phyloP scores from a whole-genome alignment of 768 basidiomycete genomes.

The Lentinus tigrinus region DNA sequence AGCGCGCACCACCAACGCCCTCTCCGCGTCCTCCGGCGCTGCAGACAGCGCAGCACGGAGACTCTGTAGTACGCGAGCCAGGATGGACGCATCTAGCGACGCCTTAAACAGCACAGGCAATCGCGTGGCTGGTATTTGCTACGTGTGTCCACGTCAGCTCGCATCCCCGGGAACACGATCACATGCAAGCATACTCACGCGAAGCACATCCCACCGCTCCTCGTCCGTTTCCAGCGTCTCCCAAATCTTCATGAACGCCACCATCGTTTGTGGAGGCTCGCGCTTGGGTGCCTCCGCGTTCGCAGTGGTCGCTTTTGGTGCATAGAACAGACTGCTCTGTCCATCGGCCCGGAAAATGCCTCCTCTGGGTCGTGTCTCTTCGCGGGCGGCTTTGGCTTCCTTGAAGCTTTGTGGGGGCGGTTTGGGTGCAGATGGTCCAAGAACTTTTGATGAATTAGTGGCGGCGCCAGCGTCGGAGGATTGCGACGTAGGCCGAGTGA shows the following conservation, averaged over 20 bases:
- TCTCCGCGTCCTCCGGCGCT: slow-evolving; percentile 15
- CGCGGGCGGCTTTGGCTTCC: slow-evolving; percentile 58
- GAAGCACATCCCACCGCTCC: slow-evolving; percentile 58
- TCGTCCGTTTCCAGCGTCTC: slow-evolving; percentile 37
- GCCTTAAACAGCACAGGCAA: slow-evolving; percentile 66
- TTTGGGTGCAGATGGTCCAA: slow-evolving; percentile 9
- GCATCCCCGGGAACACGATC: background rate
- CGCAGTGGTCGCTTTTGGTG: slow-evolving; percentile 1
- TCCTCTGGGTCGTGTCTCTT: slow-evolving; percentile 55
- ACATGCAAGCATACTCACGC: slow-evolving; percentile 39
- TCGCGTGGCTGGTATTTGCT: slow-evolving; percentile 55
- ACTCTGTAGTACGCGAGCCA: slow-evolving; percentile 55
- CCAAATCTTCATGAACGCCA: slow-evolving; percentile 68
- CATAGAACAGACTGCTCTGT: slow-evolving; percentile 51
- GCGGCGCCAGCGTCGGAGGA: background rate
- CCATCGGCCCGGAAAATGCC: slow-evolving; percentile 73
- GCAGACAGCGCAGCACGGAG: slow-evolving; percentile 38
- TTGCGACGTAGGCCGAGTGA: slow-evolving; percentile 1
- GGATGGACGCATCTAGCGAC: slow-evolving; percentile 65
- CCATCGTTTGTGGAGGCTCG: slow-evolving; percentile 45
- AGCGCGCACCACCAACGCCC: slow-evolving; percentile 30
- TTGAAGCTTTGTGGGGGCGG: slow-evolving; percentile 43
- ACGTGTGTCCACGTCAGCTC: background rate
- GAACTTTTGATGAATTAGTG: slow-evolving; percentile 2
- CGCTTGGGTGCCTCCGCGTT: slow-evolving; percentile 7